Percentiles rank a stretch among this genome's conserved stretches.
These are phyloP conservation scores for Physocladia obscura DNA, from an alignment of 192 early-diverging fungal genomes.

Conservation along the genomic window DNA sequence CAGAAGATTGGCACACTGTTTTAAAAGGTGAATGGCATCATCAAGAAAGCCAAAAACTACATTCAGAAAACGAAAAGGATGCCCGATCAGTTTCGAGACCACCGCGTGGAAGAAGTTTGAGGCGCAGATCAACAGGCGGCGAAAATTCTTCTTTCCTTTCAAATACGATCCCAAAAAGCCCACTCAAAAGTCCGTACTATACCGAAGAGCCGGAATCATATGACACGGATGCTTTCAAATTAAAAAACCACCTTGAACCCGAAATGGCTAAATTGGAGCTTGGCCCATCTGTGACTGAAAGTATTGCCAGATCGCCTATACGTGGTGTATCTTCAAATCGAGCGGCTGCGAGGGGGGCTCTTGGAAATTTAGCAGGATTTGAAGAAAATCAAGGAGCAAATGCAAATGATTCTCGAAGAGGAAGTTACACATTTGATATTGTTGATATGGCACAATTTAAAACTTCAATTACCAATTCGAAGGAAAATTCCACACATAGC, in stretches of 20 bases:
- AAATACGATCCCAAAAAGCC: constrained; percentile 19
- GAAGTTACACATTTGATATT: constrained; percentile 25
- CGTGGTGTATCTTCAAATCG: constrained; percentile 11
- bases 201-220: constrained; percentile 29
- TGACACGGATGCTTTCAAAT: constrained; percentile 14
- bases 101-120: constrained; percentile 20
- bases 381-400: not conserved
- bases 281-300: constrained; percentile 10
- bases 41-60: constrained; percentile 18
- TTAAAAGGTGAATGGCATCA: constrained; percentile 40
- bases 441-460: constrained; percentile 7
- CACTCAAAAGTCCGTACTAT: constrained; percentile 34
- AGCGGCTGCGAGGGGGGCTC: not conserved
- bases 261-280: constrained; percentile 29
- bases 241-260: constrained; percentile 23
- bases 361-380: constrained; percentile 2
- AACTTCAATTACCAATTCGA: not conserved
- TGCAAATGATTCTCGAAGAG: not conserved
- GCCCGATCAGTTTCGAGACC: not conserved
- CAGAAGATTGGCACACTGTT: constrained; percentile 49
- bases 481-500: not conserved
- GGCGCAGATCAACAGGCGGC: constrained; percentile 22
- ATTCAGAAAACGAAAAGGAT: not conserved
- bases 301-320: constrained; percentile 1
- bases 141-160: constrained; percentile 7